Evolutionary conservation across 768 basidiomycete genomes (phyloP), one percentile per base, ranked within the genome.

Genomic region (Hemileccinum impolitum): DNA sequence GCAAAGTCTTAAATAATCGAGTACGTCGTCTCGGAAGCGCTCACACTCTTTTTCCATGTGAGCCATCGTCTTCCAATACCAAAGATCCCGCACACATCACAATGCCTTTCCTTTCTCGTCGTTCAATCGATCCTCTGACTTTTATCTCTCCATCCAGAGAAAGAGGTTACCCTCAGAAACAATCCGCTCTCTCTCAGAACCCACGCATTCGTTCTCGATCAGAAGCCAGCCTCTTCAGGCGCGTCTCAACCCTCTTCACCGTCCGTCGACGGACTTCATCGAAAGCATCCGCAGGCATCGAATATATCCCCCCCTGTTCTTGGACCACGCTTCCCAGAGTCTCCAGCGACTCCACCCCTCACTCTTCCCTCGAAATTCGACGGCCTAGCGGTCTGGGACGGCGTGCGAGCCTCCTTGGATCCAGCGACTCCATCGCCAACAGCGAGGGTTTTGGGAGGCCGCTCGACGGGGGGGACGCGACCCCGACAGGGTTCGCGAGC

Each of bases 21-120:
- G 28, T 30, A 30, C 3, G 28, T 30, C 2, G 28, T 23, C n/a
- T 2, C 11, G n/a, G 26, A 28, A 41, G 46, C 21, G 14, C 19
- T 26, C 35, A 4, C 15, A 32, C 49, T 36, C 19, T 48, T 37
- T 23, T 56, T 52, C 54, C 19, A 60, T 58, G 63, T 60, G 50
- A 48, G 19, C 49, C 36, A 21, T 47, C 44, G 35, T 38, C 45
- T 14, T 30, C 50, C 47, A 32, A 47, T 19, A 19, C 6, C 47
- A 15, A 32, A 17, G 39, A 25, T 17, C 23, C 13, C 34, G 11
- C 50, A 34, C 40, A 47, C 28, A 11, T 39, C 14, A 28, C 40
- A 45, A 66, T 67, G 65, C 53, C 47, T 13, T 67, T 68, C 55
- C 60, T 67, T 55, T 56, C 60, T 28, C 60, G 67, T 41, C 65